Conservation (phyloP, 306 rosid genomes). For the Fragaria vesca region DNA sequence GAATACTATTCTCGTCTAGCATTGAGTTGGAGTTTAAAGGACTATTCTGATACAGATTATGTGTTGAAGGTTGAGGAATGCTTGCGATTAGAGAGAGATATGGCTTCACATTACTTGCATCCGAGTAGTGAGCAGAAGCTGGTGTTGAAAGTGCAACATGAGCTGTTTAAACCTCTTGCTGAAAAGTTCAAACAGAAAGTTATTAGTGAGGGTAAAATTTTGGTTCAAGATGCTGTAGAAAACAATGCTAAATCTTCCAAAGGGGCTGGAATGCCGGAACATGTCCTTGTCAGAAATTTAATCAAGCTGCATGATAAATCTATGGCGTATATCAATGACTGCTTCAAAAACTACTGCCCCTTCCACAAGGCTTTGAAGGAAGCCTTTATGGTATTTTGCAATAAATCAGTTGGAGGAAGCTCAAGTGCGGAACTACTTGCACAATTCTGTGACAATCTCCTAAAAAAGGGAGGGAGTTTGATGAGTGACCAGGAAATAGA, state of each 20-base stretch:
- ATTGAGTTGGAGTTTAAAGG: not conserved
- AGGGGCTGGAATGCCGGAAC: constrained; percentile 55
- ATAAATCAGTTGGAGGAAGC: constrained; percentile 53
- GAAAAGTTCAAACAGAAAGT: constrained; percentile 60
- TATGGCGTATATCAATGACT: constrained; percentile 48
- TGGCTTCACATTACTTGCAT: constrained; percentile 26
- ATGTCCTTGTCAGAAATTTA: constrained; percentile 55
- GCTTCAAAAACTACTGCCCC: constrained; percentile 47
- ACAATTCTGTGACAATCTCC: constrained; percentile 63
- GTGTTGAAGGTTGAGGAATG: constrained; percentile 48
- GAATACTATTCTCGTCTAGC: constrained; percentile 54
- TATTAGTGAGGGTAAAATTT: constrained; percentile 47
- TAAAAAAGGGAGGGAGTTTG: constrained; percentile 44
- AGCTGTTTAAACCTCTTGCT: constrained; percentile 51
- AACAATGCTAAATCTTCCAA: constrained; percentile 30
- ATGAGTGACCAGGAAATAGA: constrained; percentile 51
- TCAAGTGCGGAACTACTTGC: constrained; percentile 62
- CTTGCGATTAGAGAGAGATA: constrained; percentile 26
- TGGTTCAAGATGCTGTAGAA: constrained; percentile 59
- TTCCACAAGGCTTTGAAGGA: constrained; percentile 71
- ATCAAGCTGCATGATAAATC: constrained; percentile 63
- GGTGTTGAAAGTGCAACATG: constrained; percentile 55
- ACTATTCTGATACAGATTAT: constrained; percentile 52
- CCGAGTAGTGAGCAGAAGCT: constrained; percentile 30
- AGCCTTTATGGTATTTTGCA: constrained; percentile 61